phyloP scores from a whole-genome alignment of 2,329 filamentous ascomycete genomes.

The Penicillium sp. region DNA sequence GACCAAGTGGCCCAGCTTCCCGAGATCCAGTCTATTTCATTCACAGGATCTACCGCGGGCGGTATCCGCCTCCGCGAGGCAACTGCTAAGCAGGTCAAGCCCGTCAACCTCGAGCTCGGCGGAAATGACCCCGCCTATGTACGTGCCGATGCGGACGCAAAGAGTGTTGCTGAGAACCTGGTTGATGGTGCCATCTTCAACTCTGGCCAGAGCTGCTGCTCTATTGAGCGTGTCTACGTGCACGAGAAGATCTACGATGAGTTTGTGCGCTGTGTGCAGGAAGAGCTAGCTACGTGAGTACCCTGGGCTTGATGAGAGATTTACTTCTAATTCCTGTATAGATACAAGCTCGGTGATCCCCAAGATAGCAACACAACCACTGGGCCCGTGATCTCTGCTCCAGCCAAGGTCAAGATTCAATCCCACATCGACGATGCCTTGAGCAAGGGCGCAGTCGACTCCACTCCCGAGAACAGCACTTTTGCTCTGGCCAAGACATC shows the following conservation, averaged over 20 bases:
- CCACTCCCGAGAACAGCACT: slow-evolving; percentile 72
- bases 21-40: slow-evolving; percentile 74
- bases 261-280: slow-evolving; percentile 75
- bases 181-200: slow-evolving; percentile 91
- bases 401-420: slow-evolving; percentile 70
- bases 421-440: slow-evolving; percentile 78
- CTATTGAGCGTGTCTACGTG: slow-evolving; percentile 84
- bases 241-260: slow-evolving; percentile 76
- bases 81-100: slow-evolving; percentile 74
- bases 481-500: slow-evolving; percentile 65
- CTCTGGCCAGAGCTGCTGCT: slow-evolving; percentile 92
- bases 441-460: slow-evolving; percentile 74
- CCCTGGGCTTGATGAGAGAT: no score
- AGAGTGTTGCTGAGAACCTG: slow-evolving; percentile 85
- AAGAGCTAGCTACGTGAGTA: slow-evolving; percentile 64
- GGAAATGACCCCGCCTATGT: slow-evolving; percentile 92
- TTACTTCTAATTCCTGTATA: slow-evolving; percentile 1
- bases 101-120: slow-evolving; percentile 82
- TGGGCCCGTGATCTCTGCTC: slow-evolving; percentile 79
- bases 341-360: slow-evolving; percentile 64
- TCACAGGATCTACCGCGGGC: slow-evolving; percentile 84
- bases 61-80: slow-evolving; percentile 79
- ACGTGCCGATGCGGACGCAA: slow-evolving; percentile 74
- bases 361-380: slow-evolving; percentile 70
- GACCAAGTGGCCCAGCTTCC: slow-evolving; percentile 74